Evolutionary conservation across 495 filamentous ascomycete genomes (phyloP).

Genomic region (Hypoxylon crocopeplum): DNA sequence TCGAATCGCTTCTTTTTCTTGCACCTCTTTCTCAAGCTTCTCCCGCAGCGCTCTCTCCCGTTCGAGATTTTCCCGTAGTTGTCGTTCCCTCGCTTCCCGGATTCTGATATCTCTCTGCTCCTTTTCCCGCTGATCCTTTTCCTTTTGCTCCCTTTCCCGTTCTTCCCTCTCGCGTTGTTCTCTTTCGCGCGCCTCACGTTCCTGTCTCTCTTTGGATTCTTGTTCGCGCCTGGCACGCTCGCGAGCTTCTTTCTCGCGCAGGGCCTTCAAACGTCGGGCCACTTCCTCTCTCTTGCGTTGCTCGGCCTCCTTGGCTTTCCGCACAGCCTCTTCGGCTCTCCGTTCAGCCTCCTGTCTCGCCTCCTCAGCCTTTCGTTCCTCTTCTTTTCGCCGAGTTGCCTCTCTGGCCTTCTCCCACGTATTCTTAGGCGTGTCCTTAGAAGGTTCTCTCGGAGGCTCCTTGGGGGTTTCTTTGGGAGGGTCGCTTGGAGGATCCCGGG

Average conservation of each 20-base stretch:
- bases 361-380: conserved; percentile 56
- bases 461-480: conserved; percentile 4
- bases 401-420: conserved; percentile 76
- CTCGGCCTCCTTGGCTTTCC: conserved; percentile 59
- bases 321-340: conserved; percentile 61
- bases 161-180: conserved; percentile 48
- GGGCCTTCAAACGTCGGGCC: conserved; percentile 56
- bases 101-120: conserved; percentile 44
- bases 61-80: conserved; percentile 48
- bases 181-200: conserved; percentile 46
- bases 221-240: conserved; percentile 59
- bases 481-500: conserved; percentile 3
- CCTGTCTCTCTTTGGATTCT: conserved; percentile 49
- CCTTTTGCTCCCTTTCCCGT: conserved; percentile 50
- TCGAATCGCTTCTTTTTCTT: conserved; percentile 51
- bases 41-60: conserved; percentile 45
- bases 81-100: conserved; percentile 41
- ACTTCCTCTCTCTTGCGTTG: conserved; percentile 57
- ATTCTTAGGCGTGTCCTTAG: conserved; percentile 46
- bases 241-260: conserved; percentile 69
- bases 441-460: conserved; percentile 25
- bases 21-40: conserved; percentile 42
- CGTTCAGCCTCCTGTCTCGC: conserved; percentile 63
- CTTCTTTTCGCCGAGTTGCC: conserved; percentile 62
- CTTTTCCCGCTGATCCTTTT: conserved; percentile 55